Conservation (phyloP, 1,139 yeast species). For the Kodamaea alishanica region DNA sequence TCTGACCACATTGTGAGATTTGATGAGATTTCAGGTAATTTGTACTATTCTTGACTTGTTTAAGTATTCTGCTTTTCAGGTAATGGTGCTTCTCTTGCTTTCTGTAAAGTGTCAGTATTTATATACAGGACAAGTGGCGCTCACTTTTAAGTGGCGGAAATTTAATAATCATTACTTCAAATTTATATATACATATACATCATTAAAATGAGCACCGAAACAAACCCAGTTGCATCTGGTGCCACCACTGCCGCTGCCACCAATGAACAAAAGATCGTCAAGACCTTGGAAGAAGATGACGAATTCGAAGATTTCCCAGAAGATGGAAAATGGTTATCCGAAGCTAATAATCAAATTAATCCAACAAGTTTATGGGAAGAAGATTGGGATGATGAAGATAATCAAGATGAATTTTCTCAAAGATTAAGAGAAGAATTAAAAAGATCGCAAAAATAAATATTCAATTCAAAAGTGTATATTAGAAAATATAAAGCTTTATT, state of each 20-base stretch:
- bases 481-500: not conserved
- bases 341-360: constrained; percentile 34
- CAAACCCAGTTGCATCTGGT: constrained; percentile 1
- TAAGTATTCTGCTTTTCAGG: too few relatives aligned
- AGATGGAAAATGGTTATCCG: constrained; percentile 53
- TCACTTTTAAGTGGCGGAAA: too few relatives aligned
- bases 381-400: constrained; percentile 93
- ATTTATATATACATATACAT: too few relatives aligned
- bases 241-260: constrained; percentile 2
- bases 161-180: too few relatives aligned
- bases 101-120: too few relatives aligned
- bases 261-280: constrained; percentile 39
- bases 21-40: too few relatives aligned
- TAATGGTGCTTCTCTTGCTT: too few relatives aligned
- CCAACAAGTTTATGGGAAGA: constrained; percentile 76
- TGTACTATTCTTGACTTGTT: too few relatives aligned
- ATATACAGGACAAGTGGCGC: too few relatives aligned
- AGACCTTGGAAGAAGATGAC: constrained; percentile 84
- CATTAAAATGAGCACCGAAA: not conserved
- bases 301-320: constrained; percentile 95
- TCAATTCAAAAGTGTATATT: not conserved
- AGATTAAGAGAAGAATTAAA: constrained; percentile 55
- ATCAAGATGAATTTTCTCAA: constrained; percentile 77
- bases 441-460: constrained; percentile 17
- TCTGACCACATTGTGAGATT: too few relatives aligned